Conservation (phyloP, 768 basidiomycete genomes). For the Leccinum broughii region DNA sequence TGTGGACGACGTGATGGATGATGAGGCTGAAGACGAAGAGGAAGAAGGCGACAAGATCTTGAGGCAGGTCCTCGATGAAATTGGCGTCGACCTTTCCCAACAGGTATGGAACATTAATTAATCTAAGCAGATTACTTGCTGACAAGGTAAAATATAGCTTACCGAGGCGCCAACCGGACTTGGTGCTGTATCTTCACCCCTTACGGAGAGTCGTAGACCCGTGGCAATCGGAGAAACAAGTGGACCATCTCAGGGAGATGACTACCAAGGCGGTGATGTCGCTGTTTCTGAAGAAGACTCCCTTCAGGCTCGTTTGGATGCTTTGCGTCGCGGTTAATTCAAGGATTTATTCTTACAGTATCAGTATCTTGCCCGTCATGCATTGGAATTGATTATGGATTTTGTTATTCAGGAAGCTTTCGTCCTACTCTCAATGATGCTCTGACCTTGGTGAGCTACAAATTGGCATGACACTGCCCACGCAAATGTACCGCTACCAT, state of each 20-base stretch:
- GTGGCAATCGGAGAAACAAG: constrained; percentile 79
- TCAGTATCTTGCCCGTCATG: constrained; percentile 10
- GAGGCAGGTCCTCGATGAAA: constrained; percentile 95
- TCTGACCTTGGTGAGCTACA: not conserved
- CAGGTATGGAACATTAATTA: constrained; percentile 46
- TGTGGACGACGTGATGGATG: constrained; percentile 96
- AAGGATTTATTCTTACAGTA: not conserved
- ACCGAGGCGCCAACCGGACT: constrained; percentile 81
- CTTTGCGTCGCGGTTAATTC: constrained; percentile 68
- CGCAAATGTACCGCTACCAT: no score
- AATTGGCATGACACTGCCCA: not conserved
- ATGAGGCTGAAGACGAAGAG: constrained; percentile 90
- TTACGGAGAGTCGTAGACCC: constrained; percentile 67
- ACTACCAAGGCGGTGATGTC: constrained; percentile 40
- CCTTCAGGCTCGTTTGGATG: constrained; percentile 90
- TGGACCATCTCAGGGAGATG: constrained; percentile 36
- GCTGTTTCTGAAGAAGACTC: constrained; percentile 81
- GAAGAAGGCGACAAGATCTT: constrained; percentile 94
- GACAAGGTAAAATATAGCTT: constrained; percentile 50
- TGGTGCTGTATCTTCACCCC: constrained; percentile 55
- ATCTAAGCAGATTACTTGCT: constrained; percentile 2
- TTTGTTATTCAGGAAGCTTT: constrained; percentile 3
- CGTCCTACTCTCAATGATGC: not conserved
- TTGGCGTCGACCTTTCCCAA: constrained; percentile 89
- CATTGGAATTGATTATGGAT: constrained; percentile 10